Evolutionary conservation across 2,329 filamentous ascomycete genomes (phyloP).

Genomic region (Colletotrichum simmondsii): DNA sequence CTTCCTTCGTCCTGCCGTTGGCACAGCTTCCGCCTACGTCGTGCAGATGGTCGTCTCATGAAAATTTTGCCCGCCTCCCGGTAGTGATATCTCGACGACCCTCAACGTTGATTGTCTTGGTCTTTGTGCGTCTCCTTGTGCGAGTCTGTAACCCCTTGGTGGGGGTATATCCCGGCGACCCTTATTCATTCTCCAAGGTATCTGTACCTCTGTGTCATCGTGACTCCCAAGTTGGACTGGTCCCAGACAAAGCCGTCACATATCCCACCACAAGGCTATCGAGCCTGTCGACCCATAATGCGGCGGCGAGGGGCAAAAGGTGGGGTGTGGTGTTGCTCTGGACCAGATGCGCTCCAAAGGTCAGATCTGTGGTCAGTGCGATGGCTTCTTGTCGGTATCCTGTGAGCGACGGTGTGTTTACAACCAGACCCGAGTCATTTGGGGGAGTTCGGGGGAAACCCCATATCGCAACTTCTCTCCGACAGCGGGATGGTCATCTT

Average conservation of each 20-base stretch:
- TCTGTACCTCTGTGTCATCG: constrained; percentile 22
- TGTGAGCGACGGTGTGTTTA: constrained; percentile 28
- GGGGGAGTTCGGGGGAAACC: constrained; percentile 24
- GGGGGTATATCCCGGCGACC: constrained; percentile 15
- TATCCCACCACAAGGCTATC: constrained; percentile 13
- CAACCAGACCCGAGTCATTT: constrained; percentile 30
- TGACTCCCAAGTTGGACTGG: constrained; percentile 1
- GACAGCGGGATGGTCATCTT: constrained; percentile 28
- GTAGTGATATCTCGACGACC: constrained; percentile 6
- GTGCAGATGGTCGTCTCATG: constrained; percentile 21
- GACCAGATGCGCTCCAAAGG: constrained; percentile 2
- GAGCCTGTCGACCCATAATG: constrained; percentile 24
- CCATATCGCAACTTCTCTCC: constrained; percentile 16
- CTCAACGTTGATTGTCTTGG: constrained; percentile 9
- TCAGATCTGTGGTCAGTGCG: constrained; percentile 23
- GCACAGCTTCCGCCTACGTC: not conserved
- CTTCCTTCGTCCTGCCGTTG: constrained; percentile 19
- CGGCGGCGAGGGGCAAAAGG: constrained; percentile 30
- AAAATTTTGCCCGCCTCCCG: constrained; percentile 6
- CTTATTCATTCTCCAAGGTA: constrained; percentile 12
- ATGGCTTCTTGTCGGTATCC: constrained; percentile 31
- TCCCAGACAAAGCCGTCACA: constrained; percentile 20
- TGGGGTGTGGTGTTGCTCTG: constrained; percentile 23
- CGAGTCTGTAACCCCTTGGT: constrained; percentile 22
- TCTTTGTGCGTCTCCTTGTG: constrained; percentile 24